Conservation (phyloP, 2,329 filamentous ascomycete species). For the Ceratocystis cacaofunesta region DNA sequence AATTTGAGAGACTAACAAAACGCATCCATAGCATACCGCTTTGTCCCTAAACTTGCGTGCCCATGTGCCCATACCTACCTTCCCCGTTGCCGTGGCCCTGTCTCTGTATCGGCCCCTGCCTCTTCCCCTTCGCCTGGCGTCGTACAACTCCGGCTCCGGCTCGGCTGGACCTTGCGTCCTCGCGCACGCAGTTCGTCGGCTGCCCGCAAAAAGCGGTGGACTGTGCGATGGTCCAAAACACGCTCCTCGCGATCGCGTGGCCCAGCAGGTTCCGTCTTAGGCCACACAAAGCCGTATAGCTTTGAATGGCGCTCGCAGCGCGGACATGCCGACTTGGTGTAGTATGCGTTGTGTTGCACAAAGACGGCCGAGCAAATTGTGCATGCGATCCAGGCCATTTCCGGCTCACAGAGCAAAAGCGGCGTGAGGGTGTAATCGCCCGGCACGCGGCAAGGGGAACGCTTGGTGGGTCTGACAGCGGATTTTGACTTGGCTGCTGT, state of each 20-base stretch:
- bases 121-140: no score
- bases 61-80: neutral
- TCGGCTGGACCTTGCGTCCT: constrained; percentile 22
- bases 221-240: constrained; percentile 68
- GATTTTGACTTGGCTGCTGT: neutral
- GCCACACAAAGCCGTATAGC: constrained; percentile 89
- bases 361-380: constrained; percentile 70
- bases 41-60: neutral
- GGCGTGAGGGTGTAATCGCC: constrained; percentile 76
- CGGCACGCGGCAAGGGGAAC: constrained; percentile 35
- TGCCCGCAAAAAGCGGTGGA: constrained; percentile 68
- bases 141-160: neutral
- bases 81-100: neutral
- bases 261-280: constrained; percentile 76
- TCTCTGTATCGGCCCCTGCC: neutral
- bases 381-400: constrained; percentile 77
- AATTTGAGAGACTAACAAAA: no score
- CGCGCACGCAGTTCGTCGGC: constrained; percentile 48
- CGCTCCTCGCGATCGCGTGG: constrained; percentile 55
- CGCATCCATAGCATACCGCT: neutral
- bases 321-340: constrained; percentile 71
- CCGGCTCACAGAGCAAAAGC: constrained; percentile 56
- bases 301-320: constrained; percentile 92
- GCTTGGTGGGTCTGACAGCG: neutral
- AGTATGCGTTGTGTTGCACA: constrained; percentile 77